Evolutionary conservation across 176 grass and related monocot genomes (phyloP).

Genomic region (Tillandsia fasciculata): DNA sequence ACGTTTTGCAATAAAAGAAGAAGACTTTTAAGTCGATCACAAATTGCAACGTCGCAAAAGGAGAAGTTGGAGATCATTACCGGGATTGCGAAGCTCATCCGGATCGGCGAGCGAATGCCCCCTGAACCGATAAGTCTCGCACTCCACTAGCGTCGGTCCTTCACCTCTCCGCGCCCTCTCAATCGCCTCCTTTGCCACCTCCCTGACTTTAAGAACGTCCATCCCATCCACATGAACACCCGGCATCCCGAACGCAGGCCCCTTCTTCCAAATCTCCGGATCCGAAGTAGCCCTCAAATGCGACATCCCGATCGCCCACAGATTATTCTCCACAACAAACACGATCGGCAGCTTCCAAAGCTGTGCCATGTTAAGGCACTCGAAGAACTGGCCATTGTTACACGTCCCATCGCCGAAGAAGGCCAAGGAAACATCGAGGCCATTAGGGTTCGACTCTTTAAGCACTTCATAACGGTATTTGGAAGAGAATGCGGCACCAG

Average conservation of each 20-base stretch:
- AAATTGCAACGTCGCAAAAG: neutral
- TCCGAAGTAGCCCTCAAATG: conserved; percentile 74
- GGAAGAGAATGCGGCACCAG: conserved; percentile 83
- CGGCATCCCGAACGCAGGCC: conserved; percentile 87
- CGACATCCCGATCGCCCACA: conserved; percentile 91
- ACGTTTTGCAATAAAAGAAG: too few species aligned
- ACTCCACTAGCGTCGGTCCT: conserved; percentile 85
- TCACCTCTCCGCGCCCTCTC: conserved; percentile 89
- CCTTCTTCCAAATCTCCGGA: conserved; percentile 93
- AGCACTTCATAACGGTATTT: conserved; percentile 95
- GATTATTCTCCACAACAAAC: conserved; percentile 98
- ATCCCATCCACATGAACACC: conserved; percentile 84
- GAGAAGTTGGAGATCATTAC: conserved; percentile 28
- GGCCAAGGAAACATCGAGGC: conserved; percentile 72
- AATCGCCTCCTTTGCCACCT: conserved; percentile 86
- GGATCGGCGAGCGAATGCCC: conserved; percentile 90
- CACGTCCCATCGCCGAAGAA: conserved; percentile 97
- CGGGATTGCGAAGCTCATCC: conserved; percentile 78
- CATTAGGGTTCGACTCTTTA: conserved; percentile 70
- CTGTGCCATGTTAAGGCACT: conserved; percentile 98
- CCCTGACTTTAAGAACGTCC: conserved; percentile 92
- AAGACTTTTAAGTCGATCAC: too few species aligned
- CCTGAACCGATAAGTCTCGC: conserved; percentile 78
- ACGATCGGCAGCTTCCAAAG: conserved; percentile 95
- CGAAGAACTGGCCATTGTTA: conserved; percentile 95